Evolutionary conservation across 2,329 filamentous ascomycete species (phyloP).

Genomic region (Eutypa lata): DNA sequence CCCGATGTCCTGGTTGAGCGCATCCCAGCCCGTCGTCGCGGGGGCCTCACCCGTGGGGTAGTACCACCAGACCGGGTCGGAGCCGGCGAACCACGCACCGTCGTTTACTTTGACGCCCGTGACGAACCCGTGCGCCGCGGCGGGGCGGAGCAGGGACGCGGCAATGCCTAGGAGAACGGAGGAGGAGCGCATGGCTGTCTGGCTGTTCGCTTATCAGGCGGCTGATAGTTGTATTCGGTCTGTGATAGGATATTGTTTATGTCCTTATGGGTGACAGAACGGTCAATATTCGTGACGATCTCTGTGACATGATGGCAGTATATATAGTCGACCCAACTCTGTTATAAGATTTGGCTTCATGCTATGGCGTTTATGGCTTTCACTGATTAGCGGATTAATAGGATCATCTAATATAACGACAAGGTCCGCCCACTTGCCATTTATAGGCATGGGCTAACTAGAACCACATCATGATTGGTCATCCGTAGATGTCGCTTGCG

Average conservation of each 20-base stretch:
- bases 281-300: background rate
- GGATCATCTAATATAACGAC: background rate
- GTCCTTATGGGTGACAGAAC: background rate
- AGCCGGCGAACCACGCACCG: conserved; percentile 15
- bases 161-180: conserved; percentile 9
- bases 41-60: conserved; percentile 13
- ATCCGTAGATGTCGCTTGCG: background rate
- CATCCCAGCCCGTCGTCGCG: conserved; percentile 17
- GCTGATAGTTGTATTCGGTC: background rate
- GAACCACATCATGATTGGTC: conserved; percentile 7
- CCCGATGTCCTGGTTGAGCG: conserved; percentile 25
- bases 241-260: conserved; percentile 4
- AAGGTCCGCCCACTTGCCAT: background rate
- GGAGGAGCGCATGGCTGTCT: conserved; percentile 10
- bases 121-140: conserved; percentile 19
- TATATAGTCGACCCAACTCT: conserved; percentile 3
- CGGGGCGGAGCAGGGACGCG: conserved; percentile 9
- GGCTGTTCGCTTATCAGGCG: background rate
- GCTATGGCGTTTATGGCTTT: background rate
- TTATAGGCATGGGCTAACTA: background rate
- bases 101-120: conserved; percentile 18
- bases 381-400: background rate
- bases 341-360: background rate
- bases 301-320: background rate
- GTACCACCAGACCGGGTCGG: conserved; percentile 21